Base-by-base conservation (phyloP, 768 basidiomycete species). In the Lactarius sanguifluus region DNA sequence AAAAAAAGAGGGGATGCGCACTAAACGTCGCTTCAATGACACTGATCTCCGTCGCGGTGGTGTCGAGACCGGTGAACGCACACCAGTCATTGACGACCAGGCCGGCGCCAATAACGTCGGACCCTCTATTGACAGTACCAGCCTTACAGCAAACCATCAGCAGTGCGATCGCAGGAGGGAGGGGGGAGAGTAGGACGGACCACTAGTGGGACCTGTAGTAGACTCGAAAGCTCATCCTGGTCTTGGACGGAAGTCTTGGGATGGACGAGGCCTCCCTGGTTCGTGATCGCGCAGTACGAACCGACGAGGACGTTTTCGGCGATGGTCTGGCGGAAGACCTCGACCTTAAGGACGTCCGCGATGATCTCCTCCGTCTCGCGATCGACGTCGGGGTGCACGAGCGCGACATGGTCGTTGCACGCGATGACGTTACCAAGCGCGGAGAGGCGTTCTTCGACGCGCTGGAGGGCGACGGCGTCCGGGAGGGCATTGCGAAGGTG, bases 321-420 rank as follows among this genome's bases (percentile, higher is more conserved):
- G 71, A 99, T 83, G 12, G 95, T 99, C 77, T 99, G 97, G 57
- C 97, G 84, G 81, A 99, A 99, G 5, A 98, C 97, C 76, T 99
- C 97, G 68, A 98, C 97, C 78, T 98, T 98, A 71, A 99, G 86
- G 23, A 97, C 94, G 76, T 99, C 97, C 34, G 97, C 97, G 78
- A 99, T 98, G 80, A 99, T 98, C 78, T 99, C 97, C 75, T 99
- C 97, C 28, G 97, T 99, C 79, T 98, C 97, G 68, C 97, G 87
- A 79, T 98, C 97, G 67, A 98, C 80, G 71, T 99, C 97, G 9
- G 97, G 97, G 77, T 99, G 97, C 30, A 98, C 97, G 72, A 99
- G 89, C 9, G 97, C 97, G 71, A 99, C 96, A 74, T 98, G 92
- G 80, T 99, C 97, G 78, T 98, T 99, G 80, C 93, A 96, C 15